Conservation (phyloP, 2,329 filamentous ascomycete genomes). For the Penicillium sp. region DNA sequence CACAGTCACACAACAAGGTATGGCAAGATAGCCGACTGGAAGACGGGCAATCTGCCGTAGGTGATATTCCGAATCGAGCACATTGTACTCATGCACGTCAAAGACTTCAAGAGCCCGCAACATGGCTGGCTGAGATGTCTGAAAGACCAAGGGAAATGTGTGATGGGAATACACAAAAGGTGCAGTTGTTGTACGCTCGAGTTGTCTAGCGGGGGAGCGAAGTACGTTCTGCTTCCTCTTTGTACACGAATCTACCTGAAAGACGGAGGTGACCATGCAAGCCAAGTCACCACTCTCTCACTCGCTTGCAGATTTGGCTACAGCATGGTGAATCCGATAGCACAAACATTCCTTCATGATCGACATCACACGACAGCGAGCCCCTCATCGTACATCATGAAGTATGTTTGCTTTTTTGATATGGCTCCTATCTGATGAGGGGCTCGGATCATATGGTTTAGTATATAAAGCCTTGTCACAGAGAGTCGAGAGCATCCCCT, state of each 20-base stretch:
- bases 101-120: neutral
- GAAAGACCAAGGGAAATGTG: neutral
- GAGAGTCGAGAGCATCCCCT: neutral
- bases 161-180: neutral
- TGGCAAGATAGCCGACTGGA: neutral
- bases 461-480: neutral
- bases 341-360: neutral
- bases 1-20: neutral
- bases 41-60: neutral
- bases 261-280: neutral
- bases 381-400: neutral
- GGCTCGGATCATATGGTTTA: neutral
- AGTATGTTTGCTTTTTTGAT: neutral
- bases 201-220: neutral
- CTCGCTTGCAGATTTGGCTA: neutral
- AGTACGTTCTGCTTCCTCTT: neutral
- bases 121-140: neutral
- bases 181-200: neutral
- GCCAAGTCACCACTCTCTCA: neutral
- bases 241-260: neutral
- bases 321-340: neutral
- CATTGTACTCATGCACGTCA: too few species aligned
- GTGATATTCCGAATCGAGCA: neutral
- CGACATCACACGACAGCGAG: neutral
- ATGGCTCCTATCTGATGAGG: neutral